phyloP scores from a whole-genome alignment of 345 rosid genomes.

The Sonneratia alba region DNA sequence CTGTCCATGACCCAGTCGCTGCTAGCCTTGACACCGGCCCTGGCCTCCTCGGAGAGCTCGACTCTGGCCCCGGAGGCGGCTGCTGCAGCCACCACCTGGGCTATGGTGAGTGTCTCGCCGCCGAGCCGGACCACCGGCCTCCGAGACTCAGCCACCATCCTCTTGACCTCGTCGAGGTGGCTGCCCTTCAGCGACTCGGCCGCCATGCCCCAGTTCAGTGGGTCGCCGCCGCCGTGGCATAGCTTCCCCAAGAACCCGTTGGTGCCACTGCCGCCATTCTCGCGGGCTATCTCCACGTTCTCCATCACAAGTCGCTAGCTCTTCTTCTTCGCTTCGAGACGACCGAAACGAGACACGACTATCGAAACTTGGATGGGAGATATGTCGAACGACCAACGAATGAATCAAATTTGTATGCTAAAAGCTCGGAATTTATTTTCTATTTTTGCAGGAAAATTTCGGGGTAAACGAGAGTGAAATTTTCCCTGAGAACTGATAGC shows the following conservation, averaged over 20 bases:
- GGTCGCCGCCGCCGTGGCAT: conserved; percentile 26
- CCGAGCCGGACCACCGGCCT: conserved; percentile 53
- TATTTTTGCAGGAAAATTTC: not conserved
- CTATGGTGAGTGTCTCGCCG: conserved; percentile 69
- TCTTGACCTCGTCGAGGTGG: conserved; percentile 71
- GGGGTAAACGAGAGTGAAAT: conserved; percentile 2
- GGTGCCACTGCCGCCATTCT: conserved; percentile 1
- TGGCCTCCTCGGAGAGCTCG: conserved; percentile 50
- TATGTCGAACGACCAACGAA: not conserved
- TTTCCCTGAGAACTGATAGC: conserved; percentile 1
- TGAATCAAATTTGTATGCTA: not conserved
- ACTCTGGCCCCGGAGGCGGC: conserved; percentile 22
- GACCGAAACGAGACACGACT: too few relatives aligned
- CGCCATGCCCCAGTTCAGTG: conserved; percentile 61
- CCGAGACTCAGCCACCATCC: conserved; percentile 63
- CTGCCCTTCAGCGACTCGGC: conserved; percentile 63
- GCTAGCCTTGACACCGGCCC: conserved; percentile 62
- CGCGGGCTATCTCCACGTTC: conserved; percentile 9
- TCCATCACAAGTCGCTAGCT: not conserved
- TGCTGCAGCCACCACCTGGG: conserved; percentile 66
- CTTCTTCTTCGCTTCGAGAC: not conserved
- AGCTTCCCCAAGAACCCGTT: not conserved
- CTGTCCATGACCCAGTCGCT: conserved; percentile 22
- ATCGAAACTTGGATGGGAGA: not conserved
- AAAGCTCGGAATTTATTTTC: not conserved